These are phyloP conservation scores for Pseudogymnoascus sp. DNA, from an alignment of 2,329 filamentous ascomycete species.

Conservation along the genomic window DNA sequence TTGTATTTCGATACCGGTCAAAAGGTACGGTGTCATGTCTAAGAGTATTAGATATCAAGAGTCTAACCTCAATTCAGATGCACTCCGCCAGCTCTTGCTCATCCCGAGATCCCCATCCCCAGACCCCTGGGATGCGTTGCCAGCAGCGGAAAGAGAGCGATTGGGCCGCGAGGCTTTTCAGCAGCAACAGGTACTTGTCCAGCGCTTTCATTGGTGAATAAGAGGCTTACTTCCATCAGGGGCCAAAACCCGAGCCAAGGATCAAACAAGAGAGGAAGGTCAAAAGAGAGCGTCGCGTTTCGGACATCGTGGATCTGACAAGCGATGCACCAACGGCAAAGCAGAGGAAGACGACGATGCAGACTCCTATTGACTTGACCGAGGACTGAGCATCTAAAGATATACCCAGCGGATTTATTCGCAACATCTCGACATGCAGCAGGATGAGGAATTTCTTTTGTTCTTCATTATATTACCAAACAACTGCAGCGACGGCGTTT, in stretches of 20 bases:
- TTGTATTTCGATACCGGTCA: constrained; percentile 23
- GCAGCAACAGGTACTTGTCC: not conserved
- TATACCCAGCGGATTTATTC: not conserved
- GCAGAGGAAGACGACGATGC: not conserved
- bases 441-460: not conserved
- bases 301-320: not conserved
- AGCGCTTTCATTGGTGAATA: not conserved
- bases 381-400: not conserved
- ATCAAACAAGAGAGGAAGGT: not conserved
- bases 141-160: not conserved
- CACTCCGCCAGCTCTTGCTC: constrained; percentile 18
- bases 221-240: not conserved
- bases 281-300: not conserved
- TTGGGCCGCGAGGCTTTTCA: not conserved
- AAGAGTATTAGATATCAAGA: not conserved
- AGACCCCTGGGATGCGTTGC: constrained; percentile 7
- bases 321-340: not conserved
- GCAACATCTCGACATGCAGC: not conserved
- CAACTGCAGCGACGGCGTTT: not conserved
- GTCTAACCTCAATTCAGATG: constrained; percentile 12
- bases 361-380: not conserved
- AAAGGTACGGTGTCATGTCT: constrained; percentile 12
- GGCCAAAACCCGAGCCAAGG: not conserved
- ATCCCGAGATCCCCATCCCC: constrained; percentile 16
- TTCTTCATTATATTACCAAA: not conserved